Evolutionary conservation across 495 filamentous ascomycete genomes (phyloP), one percentile per base, ranked within the genome.

Genomic region (Xylaria telfairii): DNA sequence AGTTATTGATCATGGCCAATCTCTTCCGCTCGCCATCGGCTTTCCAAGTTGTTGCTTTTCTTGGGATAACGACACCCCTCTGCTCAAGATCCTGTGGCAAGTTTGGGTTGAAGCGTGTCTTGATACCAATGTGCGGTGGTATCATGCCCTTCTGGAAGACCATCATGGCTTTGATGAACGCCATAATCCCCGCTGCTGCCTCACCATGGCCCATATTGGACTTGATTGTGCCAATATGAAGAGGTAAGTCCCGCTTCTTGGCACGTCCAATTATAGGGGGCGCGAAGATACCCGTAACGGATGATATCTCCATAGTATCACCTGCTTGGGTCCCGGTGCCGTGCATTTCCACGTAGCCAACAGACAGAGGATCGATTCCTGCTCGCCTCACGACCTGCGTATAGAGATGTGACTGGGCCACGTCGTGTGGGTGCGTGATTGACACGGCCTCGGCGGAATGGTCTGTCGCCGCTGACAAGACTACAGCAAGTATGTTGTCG

Each of bases 181-280:
- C 84, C 7, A 89, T 88, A 54, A 93, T 84, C 65, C 93, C 93
- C 0, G 32, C 17, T 0, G 88, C 91, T 32, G 91, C 90, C 75
- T 96, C 93, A 46, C 87, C 91, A 75, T 95, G 92, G 1, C 93
- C 92, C 67, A 95, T 84, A 68, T 94, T 95, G 4, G 92, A 81
- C 71, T 96, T 96, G 39, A 90, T 88, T 2, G 91, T 87, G 15
- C 92, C 93, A 13, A 95, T 80, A 84, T 72, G 89, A 84, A 9
- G 86, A 84, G 42, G 92, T 86, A 57, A 80, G 70, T 19, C 82
- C 79, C 28, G 92, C 91, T 71, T 42, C 13, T 42, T 42, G 10
- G 39, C 10, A 42, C 8, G 39, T 12, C 39, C 8, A 21, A 86
- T 82, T 0, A 79, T 83, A 19, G 21, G 72, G n/a, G 47, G 47